Evolutionary conservation across 2,329 filamentous ascomycete genomes (phyloP).

Genomic region (Ceratocystis destructans): DNA sequence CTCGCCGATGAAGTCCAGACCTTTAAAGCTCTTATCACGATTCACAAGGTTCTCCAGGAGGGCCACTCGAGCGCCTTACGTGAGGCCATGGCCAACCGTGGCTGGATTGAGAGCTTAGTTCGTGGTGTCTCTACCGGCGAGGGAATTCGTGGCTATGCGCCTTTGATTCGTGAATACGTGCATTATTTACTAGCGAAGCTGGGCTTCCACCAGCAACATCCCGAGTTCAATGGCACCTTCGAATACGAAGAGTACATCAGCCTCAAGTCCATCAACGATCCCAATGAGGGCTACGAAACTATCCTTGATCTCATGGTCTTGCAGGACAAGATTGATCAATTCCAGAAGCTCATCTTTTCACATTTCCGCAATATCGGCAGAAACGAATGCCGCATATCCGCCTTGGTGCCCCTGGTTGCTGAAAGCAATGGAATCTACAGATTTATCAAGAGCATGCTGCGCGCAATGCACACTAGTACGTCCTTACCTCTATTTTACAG

Average conservation of each 20-base stretch:
- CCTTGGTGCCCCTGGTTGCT: constrained; percentile 82
- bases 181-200: constrained; percentile 90
- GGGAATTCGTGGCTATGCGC: constrained; percentile 77
- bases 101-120: constrained; percentile 86
- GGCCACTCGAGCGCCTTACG: constrained; percentile 77
- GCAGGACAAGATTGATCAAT: constrained; percentile 95
- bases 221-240: constrained; percentile 96
- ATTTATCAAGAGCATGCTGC: constrained; percentile 97
- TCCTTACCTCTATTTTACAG: constrained; percentile 18
- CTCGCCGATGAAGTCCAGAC: constrained; percentile 97
- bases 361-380: constrained; percentile 85
- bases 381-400: constrained; percentile 93
- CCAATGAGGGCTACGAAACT: constrained; percentile 94
- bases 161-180: constrained; percentile 91
- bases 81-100: constrained; percentile 76
- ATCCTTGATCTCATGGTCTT: constrained; percentile 93
- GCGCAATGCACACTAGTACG: constrained; percentile 91
- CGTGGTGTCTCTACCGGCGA: constrained; percentile 63
- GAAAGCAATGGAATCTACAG: constrained; percentile 99
- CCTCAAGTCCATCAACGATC: constrained; percentile 94
- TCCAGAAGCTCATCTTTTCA: constrained; percentile 96
- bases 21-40: constrained; percentile 93
- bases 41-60: constrained; percentile 96
- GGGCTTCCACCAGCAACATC: constrained; percentile 90
- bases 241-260: constrained; percentile 99